Base-by-base conservation (phyloP, 1,139 yeast genomes). In the Pichia sp. region DNA sequence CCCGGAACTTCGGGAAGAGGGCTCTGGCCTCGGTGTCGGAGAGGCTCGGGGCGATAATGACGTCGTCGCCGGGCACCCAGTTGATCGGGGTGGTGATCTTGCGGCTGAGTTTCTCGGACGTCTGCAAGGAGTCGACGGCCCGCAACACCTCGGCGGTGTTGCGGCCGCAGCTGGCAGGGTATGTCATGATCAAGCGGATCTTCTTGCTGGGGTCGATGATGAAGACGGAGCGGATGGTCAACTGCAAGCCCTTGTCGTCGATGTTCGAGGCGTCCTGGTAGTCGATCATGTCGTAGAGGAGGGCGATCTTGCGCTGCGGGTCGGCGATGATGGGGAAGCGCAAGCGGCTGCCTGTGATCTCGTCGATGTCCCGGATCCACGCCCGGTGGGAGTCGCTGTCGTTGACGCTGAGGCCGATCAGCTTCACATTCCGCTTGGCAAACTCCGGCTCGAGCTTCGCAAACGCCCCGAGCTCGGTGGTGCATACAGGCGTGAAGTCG, bases 51-150 rank as follows among this genome's bases (percentile, higher is more conserved):
- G 86, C 92, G 60, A 88, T 85, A 65, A 88, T 87, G 57, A 87
- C 95, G 72, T 88, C 95, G 64, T 87, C 87, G 64, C 95, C 95
- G 56, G 87, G 87, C 62, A 81, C 79, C 95, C 95, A 88, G 77
- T 88, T 87, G 68, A 88, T 83, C 59, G 96, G 95, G 53, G 95
- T 87, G 60, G 91, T 85, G 63, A 87, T 74, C 64, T 86, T 80
- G 74, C 84, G 70, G 3, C 17, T 40, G 8, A 53, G 46, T 69
- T 77, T 78, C 72, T 87, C 95, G 64, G 87, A 85, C 55, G 81
- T 76, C 75, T 87, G 95, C 65, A 88, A 78, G 51, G 93, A 85
- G 72, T 88, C 95, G 60, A 87, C 76, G 51, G 85, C 90, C 71
- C 96, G 80, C 67, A 87, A 78, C 42, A 87, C 87, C 73, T 87